Conservation (phyloP, 2,329 filamentous ascomycete genomes). For the Fonsecaea erecta region DNA sequence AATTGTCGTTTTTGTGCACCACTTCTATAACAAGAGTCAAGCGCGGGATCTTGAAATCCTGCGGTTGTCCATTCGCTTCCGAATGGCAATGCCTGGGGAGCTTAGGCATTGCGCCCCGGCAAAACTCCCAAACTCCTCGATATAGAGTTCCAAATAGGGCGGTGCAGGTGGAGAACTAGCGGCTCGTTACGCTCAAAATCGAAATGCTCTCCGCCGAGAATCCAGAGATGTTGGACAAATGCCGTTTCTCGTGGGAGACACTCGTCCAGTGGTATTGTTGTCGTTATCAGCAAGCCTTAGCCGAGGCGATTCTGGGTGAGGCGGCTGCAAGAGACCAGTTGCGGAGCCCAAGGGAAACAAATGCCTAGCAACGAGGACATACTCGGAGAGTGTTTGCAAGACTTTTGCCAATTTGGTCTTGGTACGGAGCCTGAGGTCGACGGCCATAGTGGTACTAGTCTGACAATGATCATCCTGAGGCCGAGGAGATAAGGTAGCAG, state of each 20-base stretch:
- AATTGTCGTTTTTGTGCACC: not conserved
- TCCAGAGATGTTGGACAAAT: not conserved
- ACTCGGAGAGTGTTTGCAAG: not conserved
- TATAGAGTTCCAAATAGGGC: slow-evolving; percentile 11
- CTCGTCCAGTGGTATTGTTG: not conserved
- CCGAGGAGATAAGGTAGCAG: not conserved
- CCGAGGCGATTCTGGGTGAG: not conserved
- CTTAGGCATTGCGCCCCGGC: slow-evolving; percentile 1
- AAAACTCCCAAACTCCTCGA: not conserved
- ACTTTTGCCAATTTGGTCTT: not conserved
- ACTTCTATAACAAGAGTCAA: not conserved
- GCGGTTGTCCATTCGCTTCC: not conserved
- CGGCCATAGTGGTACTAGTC: not conserved
- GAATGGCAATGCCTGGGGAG: not conserved
- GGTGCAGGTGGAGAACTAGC: not conserved
- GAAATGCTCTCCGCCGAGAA: not conserved
- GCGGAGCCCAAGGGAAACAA: not conserved
- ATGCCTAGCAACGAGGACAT: not conserved
- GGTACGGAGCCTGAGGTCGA: not conserved
- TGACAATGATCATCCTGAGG: not conserved
- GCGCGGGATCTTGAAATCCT: not conserved
- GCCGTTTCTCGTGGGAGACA: not conserved
- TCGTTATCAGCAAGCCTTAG: slow-evolving; percentile 5
- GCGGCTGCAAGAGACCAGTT: not conserved
- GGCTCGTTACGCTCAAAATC: not conserved